Evolutionary conservation across 2,329 filamentous ascomycete genomes (phyloP), one percentile per base, ranked within the genome.

Genomic region (Nemania diffusa): DNA sequence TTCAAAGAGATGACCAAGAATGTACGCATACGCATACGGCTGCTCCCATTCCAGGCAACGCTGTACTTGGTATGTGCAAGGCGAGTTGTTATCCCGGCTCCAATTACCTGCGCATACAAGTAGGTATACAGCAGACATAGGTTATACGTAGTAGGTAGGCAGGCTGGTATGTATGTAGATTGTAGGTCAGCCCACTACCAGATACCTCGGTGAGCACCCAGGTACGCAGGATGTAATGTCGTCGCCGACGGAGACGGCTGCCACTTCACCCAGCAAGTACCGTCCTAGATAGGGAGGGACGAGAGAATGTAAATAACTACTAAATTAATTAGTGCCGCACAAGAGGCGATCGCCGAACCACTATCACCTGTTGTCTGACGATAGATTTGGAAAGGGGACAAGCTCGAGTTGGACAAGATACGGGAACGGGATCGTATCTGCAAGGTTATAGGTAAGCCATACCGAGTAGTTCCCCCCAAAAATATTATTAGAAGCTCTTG

Each of bases 331-430:
- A 56, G 60, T 58, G 57, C 42, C 15, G 51, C 53, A 64, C 48
- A 57, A 59, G 51, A 69, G 61, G 57, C 67, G 50, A 68, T 65
- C 46, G 60, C 65, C 65, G 63, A 65, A 65, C 65, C 55, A 65
- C 55, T 46, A 69, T 69, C 63, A 65, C 62, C 52, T 65, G 65
- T 70, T 70, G 65, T 67, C 61, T 60, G 55, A 67, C 60, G 64
- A 64, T 58, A 60, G 57, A 66, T 59, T 67, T 62, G 62, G 40
- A 52, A 65, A 52, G 57, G 65, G 27, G 37, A 44, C 53, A 58
- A n/a, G 65, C 62, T 65, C 44, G 24, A 62, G 68, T 70, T 56
- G 68, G 62, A 70, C 65, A 68, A 70, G 68, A 64, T 66, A 70
- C 65, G 65, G 68, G 48, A 65, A 57, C 61, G 64, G 57, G 29